phyloP scores from a whole-genome alignment of 2,329 filamentous ascomycete species.

The Colletotrichum filicis region DNA sequence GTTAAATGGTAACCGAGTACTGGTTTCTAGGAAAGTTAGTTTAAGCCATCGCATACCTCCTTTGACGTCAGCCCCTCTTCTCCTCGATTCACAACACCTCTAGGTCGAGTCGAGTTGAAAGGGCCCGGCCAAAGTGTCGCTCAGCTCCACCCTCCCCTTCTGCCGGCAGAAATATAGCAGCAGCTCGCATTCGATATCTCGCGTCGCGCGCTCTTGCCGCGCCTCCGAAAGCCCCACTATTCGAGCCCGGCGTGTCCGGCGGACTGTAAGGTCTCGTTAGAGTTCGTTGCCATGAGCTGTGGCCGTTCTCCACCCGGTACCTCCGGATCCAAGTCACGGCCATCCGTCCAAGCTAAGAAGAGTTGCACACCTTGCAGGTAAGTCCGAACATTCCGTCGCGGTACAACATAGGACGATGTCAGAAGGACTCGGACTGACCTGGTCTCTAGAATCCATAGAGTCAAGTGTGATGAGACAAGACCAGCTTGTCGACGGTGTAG shows the following conservation, averaged over 20 bases:
- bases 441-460: conserved; percentile 35
- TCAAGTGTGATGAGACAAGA: conserved; percentile 41
- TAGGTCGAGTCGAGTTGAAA: background rate
- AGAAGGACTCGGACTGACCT: background rate
- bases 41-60: background rate
- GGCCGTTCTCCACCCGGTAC: background rate
- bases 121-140: background rate
- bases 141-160: background rate
- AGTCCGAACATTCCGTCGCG: background rate
- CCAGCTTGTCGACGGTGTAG: conserved; percentile 38
- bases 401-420: background rate
- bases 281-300: background rate
- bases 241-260: background rate
- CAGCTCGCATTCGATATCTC: background rate
- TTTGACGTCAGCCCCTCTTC: background rate
- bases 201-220: background rate
- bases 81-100: background rate
- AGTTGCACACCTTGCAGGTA: conserved; percentile 35
- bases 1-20: background rate
- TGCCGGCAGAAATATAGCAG: background rate
- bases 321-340: background rate
- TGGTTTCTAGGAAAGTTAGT: background rate
- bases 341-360: background rate
- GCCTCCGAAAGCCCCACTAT: background rate
- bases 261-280: background rate